Evolutionary conservation across 495 filamentous ascomycete species (phyloP), one percentile per base, ranked within the genome.

Genomic region (Xylaria bambusicola): DNA sequence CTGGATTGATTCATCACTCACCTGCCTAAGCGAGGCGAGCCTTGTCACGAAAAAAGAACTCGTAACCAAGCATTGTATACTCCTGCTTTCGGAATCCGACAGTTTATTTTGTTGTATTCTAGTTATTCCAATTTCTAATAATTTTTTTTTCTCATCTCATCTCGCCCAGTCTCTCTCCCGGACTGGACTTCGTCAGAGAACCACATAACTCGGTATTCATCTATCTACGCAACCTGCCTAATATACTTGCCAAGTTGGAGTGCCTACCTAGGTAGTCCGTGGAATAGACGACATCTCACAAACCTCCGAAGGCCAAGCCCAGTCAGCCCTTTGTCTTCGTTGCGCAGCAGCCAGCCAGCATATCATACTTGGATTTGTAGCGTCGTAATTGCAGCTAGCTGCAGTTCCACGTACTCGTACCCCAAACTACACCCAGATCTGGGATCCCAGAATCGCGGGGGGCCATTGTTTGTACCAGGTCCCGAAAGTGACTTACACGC

Each of bases 401-500:
- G 38, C 52, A 44, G 52, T 42, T 31, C 29, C 38, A 54, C 52
- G 38, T 54, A 29, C 51, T 54, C 38, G 38, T 41, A 53, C 50
- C 52, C 52, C 52, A 31, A 33, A 38, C 29, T 38, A 57, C 18
- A 58, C 33, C 46, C 46, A 58, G 56, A 58, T 58, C 48, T 50
- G 29, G 29, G 36, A 44, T 38, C 15, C 46, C 36, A 40, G 26
- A 58, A 51, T 40, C 56, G 56, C 45, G 56, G 47, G 56, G 55
- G 56, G 46, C 31, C 46, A 58, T 42, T 51, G 56, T 58, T 58
- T 58, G 56, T 58, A 35, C 44, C 46, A 46, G 56, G 18, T 6
- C 46, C 36, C 41, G 21, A 31, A 50, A 13, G 29, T 26, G 46
- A 35, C 29, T n/a, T 35, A 27, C 24, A 44, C 20, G n/a, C n/a